These are phyloP conservation scores for Stachybotrys chlorohalonatus DNA, from an alignment of 2,329 filamentous ascomycete genomes.

Conservation along the genomic window DNA sequence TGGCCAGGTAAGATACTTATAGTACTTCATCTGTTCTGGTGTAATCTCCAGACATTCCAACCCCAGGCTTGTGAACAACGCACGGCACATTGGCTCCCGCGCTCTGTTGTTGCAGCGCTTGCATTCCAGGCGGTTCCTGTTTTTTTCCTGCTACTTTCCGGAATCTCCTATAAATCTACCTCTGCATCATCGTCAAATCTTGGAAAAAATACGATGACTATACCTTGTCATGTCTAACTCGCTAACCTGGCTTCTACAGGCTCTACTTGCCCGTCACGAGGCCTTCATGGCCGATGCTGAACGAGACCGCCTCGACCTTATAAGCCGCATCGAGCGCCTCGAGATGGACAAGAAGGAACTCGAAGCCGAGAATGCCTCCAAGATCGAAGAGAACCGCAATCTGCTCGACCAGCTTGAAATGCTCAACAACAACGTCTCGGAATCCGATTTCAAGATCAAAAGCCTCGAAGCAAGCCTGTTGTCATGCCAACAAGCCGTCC, in stretches of 20 bases:
- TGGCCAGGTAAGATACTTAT: slow-evolving; percentile 65
- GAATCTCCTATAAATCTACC: no score
- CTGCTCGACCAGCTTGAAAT: slow-evolving; percentile 78
- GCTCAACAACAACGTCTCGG: slow-evolving; percentile 68
- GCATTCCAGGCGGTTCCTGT: background rate
- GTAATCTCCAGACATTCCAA: background rate
- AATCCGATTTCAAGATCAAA: slow-evolving; percentile 73
- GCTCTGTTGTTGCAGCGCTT: background rate
- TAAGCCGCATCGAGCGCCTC: slow-evolving; percentile 63
- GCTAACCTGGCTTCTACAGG: slow-evolving; percentile 71
- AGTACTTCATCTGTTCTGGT: slow-evolving; percentile 3
- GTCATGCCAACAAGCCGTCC: slow-evolving; percentile 68
- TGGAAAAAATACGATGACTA: background rate
- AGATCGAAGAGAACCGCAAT: slow-evolving; percentile 72
- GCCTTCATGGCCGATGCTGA: slow-evolving; percentile 90
- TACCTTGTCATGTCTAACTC: slow-evolving; percentile 24
- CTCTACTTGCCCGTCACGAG: slow-evolving; percentile 84
- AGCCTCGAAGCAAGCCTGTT: slow-evolving; percentile 68
- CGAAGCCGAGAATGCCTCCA: slow-evolving; percentile 66
- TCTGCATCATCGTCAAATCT: no score
- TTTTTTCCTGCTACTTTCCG: background rate
- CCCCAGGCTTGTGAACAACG: background rate
- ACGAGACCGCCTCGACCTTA: slow-evolving; percentile 68
- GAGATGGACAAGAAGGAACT: slow-evolving; percentile 66
- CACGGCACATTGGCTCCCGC: no score